A percentile compares a stretch with the other conserved stretches of the same genome.
Evolutionary conservation across 208 protist species (phyloP).

Genomic region (Acanthamoeba lenticulata): DNA sequence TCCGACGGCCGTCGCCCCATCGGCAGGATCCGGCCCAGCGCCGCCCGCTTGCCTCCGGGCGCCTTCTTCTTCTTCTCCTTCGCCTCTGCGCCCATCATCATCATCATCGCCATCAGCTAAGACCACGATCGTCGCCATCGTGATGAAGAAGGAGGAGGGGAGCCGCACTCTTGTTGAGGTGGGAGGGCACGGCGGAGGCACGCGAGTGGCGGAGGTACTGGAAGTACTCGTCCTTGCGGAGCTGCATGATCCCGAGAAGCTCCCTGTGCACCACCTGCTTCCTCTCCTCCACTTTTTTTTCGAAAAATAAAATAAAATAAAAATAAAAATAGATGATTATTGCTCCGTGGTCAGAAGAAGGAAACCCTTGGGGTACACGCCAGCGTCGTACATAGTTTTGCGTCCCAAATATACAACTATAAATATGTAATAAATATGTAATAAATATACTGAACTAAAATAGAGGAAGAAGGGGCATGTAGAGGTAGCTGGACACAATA

Average conservation of each 20-base stretch:
- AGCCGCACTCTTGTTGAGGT: neutral
- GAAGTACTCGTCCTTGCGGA: slow-evolving; percentile 63
- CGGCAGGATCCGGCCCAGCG: slow-evolving; percentile 17
- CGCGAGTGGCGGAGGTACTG: neutral
- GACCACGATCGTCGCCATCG: neutral
- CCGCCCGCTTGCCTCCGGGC: neutral
- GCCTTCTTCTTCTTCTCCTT: slow-evolving; percentile 28
- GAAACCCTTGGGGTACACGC: too few relatives aligned
- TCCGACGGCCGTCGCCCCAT: slow-evolving; percentile 39
- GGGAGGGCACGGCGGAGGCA: neutral
- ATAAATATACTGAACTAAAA: neutral
- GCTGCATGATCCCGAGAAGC: slow-evolving; percentile 46
- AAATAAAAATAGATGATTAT: too few relatives aligned
- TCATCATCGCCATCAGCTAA: neutral
- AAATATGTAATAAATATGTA: too few relatives aligned
- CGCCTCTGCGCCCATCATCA: neutral
- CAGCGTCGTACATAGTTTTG: too few relatives aligned
- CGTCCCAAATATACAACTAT: too few relatives aligned
- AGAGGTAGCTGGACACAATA: neutral
- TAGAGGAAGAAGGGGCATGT: neutral
- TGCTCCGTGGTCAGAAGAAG: too few relatives aligned
- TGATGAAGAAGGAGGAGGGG: neutral
- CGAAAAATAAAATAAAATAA: too few relatives aligned
- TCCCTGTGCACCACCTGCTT: slow-evolving; percentile 48
- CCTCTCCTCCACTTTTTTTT: slow-evolving; percentile 6